These are phyloP conservation scores for Eleusine indica DNA, from an alignment of 176 grass and related monocot species.

Conservation along the genomic window DNA sequence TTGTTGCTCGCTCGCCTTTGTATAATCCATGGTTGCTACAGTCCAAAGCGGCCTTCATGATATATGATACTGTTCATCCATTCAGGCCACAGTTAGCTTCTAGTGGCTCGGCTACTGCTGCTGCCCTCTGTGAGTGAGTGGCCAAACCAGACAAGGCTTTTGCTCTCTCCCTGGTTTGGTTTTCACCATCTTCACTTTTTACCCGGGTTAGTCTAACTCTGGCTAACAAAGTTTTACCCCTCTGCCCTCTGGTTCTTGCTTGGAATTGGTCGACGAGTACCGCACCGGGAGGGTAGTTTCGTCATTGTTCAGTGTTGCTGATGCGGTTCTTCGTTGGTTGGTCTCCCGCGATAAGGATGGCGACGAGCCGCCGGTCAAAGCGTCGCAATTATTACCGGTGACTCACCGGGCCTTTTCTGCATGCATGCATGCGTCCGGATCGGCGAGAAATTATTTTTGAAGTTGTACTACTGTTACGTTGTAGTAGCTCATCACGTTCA, in stretches of 20 bases:
- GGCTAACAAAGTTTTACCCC: not conserved
- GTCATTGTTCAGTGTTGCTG: constrained; percentile 14
- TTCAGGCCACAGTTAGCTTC: constrained; percentile 41
- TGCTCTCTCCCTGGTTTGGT: not conserved
- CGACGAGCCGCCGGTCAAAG: constrained; percentile 70
- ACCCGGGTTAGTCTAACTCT: not conserved
- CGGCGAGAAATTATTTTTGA: not conserved
- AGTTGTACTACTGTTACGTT: constrained; percentile 10
- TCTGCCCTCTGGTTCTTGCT: not conserved
- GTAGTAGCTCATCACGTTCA: not conserved
- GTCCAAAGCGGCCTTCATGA: constrained; percentile 48
- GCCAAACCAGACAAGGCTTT: not conserved
- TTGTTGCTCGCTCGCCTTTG: constrained; percentile 36
- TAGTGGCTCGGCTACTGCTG: not conserved
- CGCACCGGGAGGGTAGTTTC: not conserved
- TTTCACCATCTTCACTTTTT: not conserved
- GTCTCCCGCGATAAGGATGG: constrained; percentile 41
- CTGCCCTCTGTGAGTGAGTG: not conserved
- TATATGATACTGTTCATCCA: constrained; percentile 48
- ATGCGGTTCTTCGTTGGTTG: not conserved
- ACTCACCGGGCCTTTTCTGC: constrained; percentile 10
- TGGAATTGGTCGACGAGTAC: not conserved
- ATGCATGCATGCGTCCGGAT: constrained; percentile 7
- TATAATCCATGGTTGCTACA: constrained; percentile 30
- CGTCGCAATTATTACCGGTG: constrained; percentile 55